Evolutionary conservation across 805 yeast genomes (phyloP).

Genomic region (Schizosaccharomyces octosporus): DNA sequence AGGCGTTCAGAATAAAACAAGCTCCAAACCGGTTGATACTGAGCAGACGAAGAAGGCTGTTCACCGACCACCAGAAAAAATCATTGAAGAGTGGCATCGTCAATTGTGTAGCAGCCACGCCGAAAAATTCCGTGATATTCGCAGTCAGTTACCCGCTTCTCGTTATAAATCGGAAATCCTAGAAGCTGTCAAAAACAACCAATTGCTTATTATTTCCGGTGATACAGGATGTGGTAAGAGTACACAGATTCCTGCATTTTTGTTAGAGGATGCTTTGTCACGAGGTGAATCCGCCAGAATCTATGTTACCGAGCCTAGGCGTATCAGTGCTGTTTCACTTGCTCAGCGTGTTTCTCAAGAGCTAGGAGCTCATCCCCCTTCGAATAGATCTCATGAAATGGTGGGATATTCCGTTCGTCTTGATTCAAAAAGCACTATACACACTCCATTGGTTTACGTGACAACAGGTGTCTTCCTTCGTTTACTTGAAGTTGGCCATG

Average conservation of each 20-base stretch:
- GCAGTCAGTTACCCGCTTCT: background rate
- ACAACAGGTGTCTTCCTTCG: conserved; percentile 70
- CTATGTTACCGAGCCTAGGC: conserved; percentile 10
- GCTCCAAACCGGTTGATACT: too few species aligned
- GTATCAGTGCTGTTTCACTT: conserved; percentile 21
- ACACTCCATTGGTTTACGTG: conserved; percentile 22
- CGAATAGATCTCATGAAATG: conserved; percentile 44
- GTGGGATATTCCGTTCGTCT: conserved; percentile 39
- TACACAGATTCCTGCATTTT: conserved; percentile 10
- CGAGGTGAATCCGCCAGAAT: conserved; percentile 8
- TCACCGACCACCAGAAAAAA: background rate
- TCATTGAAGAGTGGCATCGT: background rate
- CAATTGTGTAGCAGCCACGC: background rate
- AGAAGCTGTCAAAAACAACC: background rate
- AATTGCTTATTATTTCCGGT: conserved; percentile 7
- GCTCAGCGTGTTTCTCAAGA: conserved; percentile 58
- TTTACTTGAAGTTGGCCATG: conserved; percentile 6
- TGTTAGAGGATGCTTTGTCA: conserved; percentile 7
- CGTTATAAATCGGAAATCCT: background rate
- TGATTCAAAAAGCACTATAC: conserved; percentile 29
- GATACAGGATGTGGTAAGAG: conserved; percentile 12
- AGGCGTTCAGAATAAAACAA: too few species aligned
- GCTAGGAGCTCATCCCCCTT: conserved; percentile 36
- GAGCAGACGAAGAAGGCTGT: too few species aligned
- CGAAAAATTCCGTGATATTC: background rate